Conservation (phyloP, 2,329 filamentous ascomycete species). For the Cladophialophora yegresii region DNA sequence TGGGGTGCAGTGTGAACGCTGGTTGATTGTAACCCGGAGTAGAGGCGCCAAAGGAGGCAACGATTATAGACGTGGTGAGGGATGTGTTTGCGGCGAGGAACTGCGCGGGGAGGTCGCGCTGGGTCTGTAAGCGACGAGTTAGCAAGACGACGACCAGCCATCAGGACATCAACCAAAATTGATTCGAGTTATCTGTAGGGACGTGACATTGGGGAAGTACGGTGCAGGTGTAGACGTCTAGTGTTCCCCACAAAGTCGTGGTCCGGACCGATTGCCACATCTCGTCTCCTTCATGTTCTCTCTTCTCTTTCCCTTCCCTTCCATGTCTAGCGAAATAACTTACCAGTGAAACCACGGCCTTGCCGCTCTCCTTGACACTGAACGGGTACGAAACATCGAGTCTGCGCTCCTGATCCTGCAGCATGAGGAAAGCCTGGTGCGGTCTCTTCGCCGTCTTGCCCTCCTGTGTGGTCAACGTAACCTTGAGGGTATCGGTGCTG, state of each 20-base stretch:
- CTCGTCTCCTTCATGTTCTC: neutral
- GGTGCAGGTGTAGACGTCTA: neutral
- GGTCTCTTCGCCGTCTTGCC: constrained; percentile 76
- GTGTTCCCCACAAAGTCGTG: neutral
- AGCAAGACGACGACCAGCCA: neutral
- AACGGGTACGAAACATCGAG: constrained; percentile 87
- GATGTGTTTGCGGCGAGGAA: constrained; percentile 65
- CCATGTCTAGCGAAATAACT: constrained; percentile 41
- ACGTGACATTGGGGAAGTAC: neutral
- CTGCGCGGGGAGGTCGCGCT: constrained; percentile 85
- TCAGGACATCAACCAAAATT: neutral
- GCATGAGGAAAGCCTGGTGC: constrained; percentile 88
- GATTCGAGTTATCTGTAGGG: neutral
- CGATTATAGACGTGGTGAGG: constrained; percentile 76
- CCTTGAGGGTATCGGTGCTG: constrained; percentile 72
- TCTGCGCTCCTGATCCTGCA: constrained; percentile 72
- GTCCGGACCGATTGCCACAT: neutral
- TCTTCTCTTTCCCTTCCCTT: neutral
- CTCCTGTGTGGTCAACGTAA: constrained; percentile 79
- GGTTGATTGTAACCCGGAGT: constrained; percentile 66
- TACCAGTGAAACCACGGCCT: constrained; percentile 83
- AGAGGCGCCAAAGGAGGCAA: constrained; percentile 77
- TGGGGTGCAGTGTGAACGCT: constrained; percentile 72
- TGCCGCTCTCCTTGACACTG: constrained; percentile 81
- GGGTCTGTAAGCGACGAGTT: constrained; percentile 58